These are phyloP conservation scores for Colletotrichum sp. DNA, from an alignment of 2,329 filamentous ascomycete species.

Conservation along the genomic window DNA sequence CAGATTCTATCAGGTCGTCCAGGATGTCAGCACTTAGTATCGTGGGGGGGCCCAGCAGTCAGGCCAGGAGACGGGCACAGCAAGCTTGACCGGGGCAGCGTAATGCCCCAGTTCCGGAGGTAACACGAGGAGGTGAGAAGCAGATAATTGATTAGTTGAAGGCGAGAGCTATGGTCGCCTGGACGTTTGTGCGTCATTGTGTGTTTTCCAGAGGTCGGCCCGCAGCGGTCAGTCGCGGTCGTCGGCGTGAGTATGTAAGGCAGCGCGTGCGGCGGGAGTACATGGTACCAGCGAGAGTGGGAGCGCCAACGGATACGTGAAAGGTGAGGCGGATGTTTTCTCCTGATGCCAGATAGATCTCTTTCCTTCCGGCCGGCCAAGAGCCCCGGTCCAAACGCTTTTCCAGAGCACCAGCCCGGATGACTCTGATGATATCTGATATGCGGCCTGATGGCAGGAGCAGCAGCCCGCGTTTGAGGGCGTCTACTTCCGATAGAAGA, in stretches of 20 bases:
- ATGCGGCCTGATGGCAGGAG: background rate
- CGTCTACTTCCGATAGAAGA: conserved; percentile 61
- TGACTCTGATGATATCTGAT: conserved; percentile 2
- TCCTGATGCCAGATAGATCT: background rate
- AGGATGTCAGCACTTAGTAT: background rate
- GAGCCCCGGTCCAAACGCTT: background rate
- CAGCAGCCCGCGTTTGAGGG: background rate
- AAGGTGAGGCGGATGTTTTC: background rate
- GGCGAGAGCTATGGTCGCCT: conserved; percentile 12
- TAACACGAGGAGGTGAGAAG: conserved; percentile 3
- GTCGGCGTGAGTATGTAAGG: background rate
- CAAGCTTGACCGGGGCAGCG: background rate
- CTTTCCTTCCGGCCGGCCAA: background rate
- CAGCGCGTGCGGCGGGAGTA: background rate
- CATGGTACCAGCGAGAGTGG: conserved; percentile 1
- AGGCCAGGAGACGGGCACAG: background rate
- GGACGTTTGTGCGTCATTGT: conserved; percentile 13
- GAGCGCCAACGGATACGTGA: background rate
- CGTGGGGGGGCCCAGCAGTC: background rate
- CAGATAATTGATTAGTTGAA: conserved; percentile 13
- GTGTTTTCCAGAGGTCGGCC: background rate
- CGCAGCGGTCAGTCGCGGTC: conserved; percentile 7
- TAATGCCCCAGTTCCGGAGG: background rate
- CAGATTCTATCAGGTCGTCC: background rate
- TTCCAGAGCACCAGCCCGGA: background rate